These are phyloP conservation scores for Periglandula ipomoeae DNA, from an alignment of 2,329 filamentous ascomycete genomes.

Conservation along the genomic window DNA sequence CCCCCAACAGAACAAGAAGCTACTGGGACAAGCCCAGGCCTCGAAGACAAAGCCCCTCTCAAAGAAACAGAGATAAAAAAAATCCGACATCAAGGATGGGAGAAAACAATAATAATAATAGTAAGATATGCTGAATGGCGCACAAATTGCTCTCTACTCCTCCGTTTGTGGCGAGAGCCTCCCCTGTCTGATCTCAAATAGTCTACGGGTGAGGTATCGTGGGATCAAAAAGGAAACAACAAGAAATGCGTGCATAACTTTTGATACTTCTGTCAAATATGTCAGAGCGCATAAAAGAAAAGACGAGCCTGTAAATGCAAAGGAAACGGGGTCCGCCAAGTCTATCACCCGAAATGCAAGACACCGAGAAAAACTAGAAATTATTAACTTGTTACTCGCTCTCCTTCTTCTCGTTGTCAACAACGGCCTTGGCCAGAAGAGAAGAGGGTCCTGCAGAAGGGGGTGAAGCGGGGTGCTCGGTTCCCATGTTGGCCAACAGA, in stretches of 20 bases:
- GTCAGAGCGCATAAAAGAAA: slow-evolving; percentile 9
- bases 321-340: slow-evolving; percentile 33
- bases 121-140: slow-evolving; percentile 4
- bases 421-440: slow-evolving; percentile 52
- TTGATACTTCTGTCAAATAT: slow-evolving; percentile 35
- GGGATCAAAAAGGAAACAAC: slow-evolving; percentile 18
- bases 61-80: background rate
- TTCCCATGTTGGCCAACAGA: slow-evolving; percentile 52
- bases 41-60: background rate
- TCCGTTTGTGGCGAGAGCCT: slow-evolving; percentile 22
- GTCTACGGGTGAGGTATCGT: slow-evolving; percentile 45
- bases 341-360: slow-evolving; percentile 44
- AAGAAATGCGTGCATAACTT: slow-evolving; percentile 33
- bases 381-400: slow-evolving; percentile 33
- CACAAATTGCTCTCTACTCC: slow-evolving; percentile 9
- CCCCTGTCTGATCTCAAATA: slow-evolving; percentile 20
- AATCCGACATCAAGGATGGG: slow-evolving; percentile 3
- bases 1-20: background rate
- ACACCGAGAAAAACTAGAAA: slow-evolving; percentile 23
- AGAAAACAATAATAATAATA: slow-evolving; percentile 1
- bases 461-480: slow-evolving; percentile 58
- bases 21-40: background rate
- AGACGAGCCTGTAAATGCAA: slow-evolving; percentile 39
- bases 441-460: slow-evolving; percentile 61
- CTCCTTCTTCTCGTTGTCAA: slow-evolving; percentile 47